Percentiles rank a stretch among this genome's conserved stretches.
These are phyloP conservation scores for Geotrichum fermentans DNA, from an alignment of 1,139 yeast species.

Conservation along the genomic window DNA sequence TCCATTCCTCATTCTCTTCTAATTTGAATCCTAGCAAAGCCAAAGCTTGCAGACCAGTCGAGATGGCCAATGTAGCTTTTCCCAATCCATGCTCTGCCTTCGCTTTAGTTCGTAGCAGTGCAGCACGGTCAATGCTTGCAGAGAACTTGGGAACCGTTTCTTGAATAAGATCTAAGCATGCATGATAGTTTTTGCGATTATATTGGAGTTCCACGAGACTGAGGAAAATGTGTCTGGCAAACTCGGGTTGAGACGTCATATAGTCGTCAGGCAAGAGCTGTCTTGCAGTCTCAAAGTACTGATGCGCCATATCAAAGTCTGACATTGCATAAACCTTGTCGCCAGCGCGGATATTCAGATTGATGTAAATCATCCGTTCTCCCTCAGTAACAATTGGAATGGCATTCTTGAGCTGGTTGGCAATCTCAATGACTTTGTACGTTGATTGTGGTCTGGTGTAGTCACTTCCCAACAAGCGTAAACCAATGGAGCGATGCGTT, in stretches of 20 bases:
- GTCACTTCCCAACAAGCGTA: slow-evolving; percentile 38
- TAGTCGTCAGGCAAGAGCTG: slow-evolving; percentile 25
- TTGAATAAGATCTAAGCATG: slow-evolving; percentile 27
- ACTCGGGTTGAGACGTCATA: slow-evolving; percentile 20
- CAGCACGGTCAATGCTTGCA: slow-evolving; percentile 27
- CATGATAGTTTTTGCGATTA: slow-evolving; percentile 28
- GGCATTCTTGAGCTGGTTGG: slow-evolving; percentile 31
- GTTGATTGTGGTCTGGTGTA: slow-evolving; percentile 25
- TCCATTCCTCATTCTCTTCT: slow-evolving; percentile 39
- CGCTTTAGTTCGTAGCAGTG: slow-evolving; percentile 37
- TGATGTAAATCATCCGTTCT: slow-evolving; percentile 27
- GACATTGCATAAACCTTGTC: slow-evolving; percentile 32
- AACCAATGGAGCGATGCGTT: slow-evolving; percentile 44
- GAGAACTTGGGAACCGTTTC: slow-evolving; percentile 24
- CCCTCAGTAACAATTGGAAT: slow-evolving; percentile 30
- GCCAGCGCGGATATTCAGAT: slow-evolving; percentile 31
- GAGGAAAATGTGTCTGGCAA: slow-evolving; percentile 27
- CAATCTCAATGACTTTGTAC: slow-evolving; percentile 31
- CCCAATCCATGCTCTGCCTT: slow-evolving; percentile 42
- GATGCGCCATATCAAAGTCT: slow-evolving; percentile 33
- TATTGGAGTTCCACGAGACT: slow-evolving; percentile 31
- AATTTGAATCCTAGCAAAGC: slow-evolving; percentile 31
- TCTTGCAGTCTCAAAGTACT: slow-evolving; percentile 30
- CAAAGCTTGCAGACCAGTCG: slow-evolving; percentile 28
- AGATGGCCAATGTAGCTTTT: slow-evolving; percentile 37